Percentiles rank a stretch among this genome's conserved stretches.
Evolutionary conservation across 805 yeast genomes (phyloP).

Genomic region (Pichia kluyveri): DNA sequence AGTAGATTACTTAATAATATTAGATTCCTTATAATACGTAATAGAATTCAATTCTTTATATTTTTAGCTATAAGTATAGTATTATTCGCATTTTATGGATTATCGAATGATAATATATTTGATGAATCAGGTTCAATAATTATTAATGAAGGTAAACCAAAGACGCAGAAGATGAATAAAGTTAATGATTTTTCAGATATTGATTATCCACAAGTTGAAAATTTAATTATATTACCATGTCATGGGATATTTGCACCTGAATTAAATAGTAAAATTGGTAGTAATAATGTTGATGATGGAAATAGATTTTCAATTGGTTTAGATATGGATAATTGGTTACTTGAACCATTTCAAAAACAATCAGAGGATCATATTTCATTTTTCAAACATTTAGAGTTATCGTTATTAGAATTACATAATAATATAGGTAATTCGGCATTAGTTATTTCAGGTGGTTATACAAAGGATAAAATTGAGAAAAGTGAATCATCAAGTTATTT

Average conservation of each 20-base stretch:
- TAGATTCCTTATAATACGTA: neutral
- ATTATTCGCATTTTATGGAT: slow-evolving; percentile 2
- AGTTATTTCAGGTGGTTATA: slow-evolving; percentile 52
- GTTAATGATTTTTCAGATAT: neutral
- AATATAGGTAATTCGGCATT: slow-evolving; percentile 14
- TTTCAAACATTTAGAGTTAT: slow-evolving; percentile 46
- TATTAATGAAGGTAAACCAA: neutral
- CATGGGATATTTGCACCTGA: slow-evolving; percentile 22
- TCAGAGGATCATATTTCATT: slow-evolving; percentile 64
- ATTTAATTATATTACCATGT: slow-evolving; percentile 42
- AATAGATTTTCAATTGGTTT: slow-evolving; percentile 32
- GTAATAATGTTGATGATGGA: too few relatives aligned
- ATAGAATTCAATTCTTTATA: neutral
- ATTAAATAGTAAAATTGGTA: neutral
- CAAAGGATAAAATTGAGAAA: slow-evolving; percentile 46
- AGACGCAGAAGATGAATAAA: too few relatives aligned
- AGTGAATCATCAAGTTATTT: slow-evolving; percentile 51
- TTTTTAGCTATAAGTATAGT: slow-evolving; percentile 1
- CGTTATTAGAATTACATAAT: slow-evolving; percentile 29
- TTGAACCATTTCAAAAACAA: slow-evolving; percentile 60
- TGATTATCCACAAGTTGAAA: neutral
- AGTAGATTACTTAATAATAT: neutral
- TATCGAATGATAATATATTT: slow-evolving; percentile 1
- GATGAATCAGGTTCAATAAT: neutral
- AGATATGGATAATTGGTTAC: slow-evolving; percentile 46